These are phyloP conservation scores for Blastobotrys arbuscula DNA, from an alignment of 1,139 yeast genomes.

Conservation along the genomic window DNA sequence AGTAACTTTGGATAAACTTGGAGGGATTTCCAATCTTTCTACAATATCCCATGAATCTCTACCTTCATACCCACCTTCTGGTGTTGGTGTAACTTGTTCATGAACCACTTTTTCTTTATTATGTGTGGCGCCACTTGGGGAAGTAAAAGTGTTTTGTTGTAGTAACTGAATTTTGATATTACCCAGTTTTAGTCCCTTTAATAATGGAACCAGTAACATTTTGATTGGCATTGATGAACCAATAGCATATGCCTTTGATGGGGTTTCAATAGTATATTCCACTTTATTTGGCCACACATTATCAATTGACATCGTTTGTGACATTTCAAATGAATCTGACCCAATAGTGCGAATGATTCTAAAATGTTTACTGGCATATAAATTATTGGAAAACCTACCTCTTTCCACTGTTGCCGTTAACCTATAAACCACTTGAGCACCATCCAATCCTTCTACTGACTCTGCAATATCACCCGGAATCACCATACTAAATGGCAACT, in stretches of 20 bases:
- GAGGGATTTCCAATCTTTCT: constrained; percentile 57
- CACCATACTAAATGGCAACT: constrained; percentile 80
- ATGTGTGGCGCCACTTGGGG: constrained; percentile 35
- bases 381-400: constrained; percentile 64
- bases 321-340: constrained; percentile 78
- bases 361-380: constrained; percentile 65
- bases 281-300: constrained; percentile 95
- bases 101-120: constrained; percentile 55
- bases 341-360: constrained; percentile 86
- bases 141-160: constrained; percentile 41
- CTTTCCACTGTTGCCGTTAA: constrained; percentile 78
- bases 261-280: constrained; percentile 82
- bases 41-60: constrained; percentile 77
- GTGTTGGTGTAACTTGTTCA: constrained; percentile 42
- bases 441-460: constrained; percentile 85
- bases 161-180: constrained; percentile 57
- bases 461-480: constrained; percentile 84
- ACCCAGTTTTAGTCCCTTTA: constrained; percentile 77
- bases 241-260: constrained; percentile 83
- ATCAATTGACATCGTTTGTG: constrained; percentile 91
- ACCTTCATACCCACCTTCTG: constrained; percentile 34
- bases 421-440: constrained; percentile 73
- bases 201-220: constrained; percentile 68
- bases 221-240: constrained; percentile 74
- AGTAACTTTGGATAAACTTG: constrained; percentile 65